These are phyloP conservation scores for Calycina herbarum DNA, from an alignment of 2,329 filamentous ascomycete genomes.

Conservation along the genomic window DNA sequence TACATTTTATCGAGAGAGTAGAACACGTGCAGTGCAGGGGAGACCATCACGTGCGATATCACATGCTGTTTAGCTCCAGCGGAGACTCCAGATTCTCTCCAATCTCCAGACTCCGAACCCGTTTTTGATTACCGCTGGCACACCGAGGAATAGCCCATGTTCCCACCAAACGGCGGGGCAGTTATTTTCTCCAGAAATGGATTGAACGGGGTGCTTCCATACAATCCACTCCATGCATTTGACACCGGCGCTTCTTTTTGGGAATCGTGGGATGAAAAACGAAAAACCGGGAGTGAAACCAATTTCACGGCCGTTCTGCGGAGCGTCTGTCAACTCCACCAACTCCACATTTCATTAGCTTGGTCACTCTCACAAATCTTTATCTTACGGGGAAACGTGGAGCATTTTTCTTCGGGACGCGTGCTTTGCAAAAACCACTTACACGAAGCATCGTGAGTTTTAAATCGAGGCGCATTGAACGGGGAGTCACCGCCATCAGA, in stretches of 20 bases:
- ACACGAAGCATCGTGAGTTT: slow-evolving; percentile 2
- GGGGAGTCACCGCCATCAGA: not conserved
- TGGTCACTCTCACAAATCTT: not conserved
- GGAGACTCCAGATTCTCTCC: not conserved
- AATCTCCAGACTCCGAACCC: not conserved
- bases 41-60: not conserved
- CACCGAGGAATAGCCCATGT: not conserved
- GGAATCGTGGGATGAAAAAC: not conserved
- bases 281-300: not conserved
- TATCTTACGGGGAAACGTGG: not conserved
- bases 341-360: not conserved
- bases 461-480: not conserved
- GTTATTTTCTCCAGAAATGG: not conserved
- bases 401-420: not conserved
- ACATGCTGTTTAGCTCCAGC: not conserved
- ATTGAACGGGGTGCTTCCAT: not conserved
- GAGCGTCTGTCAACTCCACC: not conserved
- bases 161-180: not conserved
- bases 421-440: not conserved
- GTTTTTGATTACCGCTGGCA: not conserved
- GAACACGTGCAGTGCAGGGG: not conserved
- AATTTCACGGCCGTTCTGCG: slow-evolving; percentile 4
- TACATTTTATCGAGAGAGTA: too few species aligned
- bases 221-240: not conserved
- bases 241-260: too few species aligned